These are phyloP conservation scores for Croton laevigatus DNA, from an alignment of 441 rosid species.

Conservation along the genomic window DNA sequence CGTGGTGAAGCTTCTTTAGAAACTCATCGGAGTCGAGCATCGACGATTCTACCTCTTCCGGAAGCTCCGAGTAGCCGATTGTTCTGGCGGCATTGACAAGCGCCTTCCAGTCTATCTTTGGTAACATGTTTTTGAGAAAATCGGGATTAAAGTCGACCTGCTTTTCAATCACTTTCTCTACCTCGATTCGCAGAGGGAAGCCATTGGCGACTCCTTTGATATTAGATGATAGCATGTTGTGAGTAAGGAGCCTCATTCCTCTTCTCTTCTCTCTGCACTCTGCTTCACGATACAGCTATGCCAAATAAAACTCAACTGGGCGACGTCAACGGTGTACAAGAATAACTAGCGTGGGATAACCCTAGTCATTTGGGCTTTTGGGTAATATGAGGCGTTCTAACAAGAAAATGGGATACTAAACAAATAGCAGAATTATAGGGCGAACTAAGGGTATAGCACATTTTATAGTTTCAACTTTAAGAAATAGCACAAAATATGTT, in stretches of 20 bases:
- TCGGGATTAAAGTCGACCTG: slow-evolving; percentile 65
- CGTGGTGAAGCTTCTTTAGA: slow-evolving; percentile 70
- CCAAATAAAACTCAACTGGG: background rate
- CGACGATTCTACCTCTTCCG: slow-evolving; percentile 50
- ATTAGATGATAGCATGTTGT: slow-evolving; percentile 89
- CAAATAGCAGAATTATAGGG: no score
- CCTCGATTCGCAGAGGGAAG: slow-evolving; percentile 70
- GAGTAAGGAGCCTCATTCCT: slow-evolving; percentile 77
- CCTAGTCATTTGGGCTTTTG: background rate
- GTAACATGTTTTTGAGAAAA: slow-evolving; percentile 62
- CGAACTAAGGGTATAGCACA: no score
- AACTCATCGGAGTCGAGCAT: slow-evolving; percentile 64
- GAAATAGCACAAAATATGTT: no score
- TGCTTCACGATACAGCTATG: background rate
- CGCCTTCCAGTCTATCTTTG: slow-evolving; percentile 79
- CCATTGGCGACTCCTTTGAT: slow-evolving; percentile 81
- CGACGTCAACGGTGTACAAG: background rate
- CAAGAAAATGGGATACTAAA: no score
- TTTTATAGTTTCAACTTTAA: no score
- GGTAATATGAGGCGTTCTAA: background rate
- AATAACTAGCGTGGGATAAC: background rate
- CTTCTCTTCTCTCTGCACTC: background rate
- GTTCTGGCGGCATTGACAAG: slow-evolving; percentile 59
- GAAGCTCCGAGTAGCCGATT: slow-evolving; percentile 73
- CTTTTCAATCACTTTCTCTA: slow-evolving; percentile 50